Conservation (phyloP, 371 early-diverging fungal species). For the Mucor plumbeus region DNA sequence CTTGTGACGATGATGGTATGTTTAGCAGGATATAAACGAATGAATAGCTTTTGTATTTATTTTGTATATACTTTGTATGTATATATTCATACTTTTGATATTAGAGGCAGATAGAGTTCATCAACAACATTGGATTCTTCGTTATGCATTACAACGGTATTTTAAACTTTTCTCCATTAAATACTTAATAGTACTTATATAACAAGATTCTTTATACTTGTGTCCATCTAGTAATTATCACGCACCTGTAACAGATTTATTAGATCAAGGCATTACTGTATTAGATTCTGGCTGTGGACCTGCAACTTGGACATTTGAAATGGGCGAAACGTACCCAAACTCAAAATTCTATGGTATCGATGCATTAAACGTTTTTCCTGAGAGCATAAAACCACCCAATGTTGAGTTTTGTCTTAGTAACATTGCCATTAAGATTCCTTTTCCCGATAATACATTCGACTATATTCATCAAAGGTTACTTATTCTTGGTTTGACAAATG, state of each 20-base stretch:
- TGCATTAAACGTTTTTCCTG: constrained; percentile 28
- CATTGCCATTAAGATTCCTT: constrained; percentile 28
- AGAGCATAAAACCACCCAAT: constrained; percentile 29
- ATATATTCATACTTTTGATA: too few relatives aligned
- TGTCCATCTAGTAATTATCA: constrained; percentile 25
- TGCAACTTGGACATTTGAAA: constrained; percentile 38
- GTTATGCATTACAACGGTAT: constrained; percentile 31
- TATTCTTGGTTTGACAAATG: constrained; percentile 16
- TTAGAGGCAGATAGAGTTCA: constrained; percentile 30
- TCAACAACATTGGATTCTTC: constrained; percentile 34
- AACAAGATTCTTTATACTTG: not conserved
- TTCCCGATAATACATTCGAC: constrained; percentile 31
- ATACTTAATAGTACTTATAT: too few relatives aligned
- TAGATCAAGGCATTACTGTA: constrained; percentile 26
- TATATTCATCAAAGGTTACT: constrained; percentile 28
- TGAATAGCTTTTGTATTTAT: too few relatives aligned
- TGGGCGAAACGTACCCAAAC: constrained; percentile 48
- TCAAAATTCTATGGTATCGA: constrained; percentile 51
- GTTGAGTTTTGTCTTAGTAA: constrained; percentile 23
- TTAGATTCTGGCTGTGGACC: constrained; percentile 35
- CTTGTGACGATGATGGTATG: constrained; percentile 54
- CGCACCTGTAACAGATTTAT: constrained; percentile 20
- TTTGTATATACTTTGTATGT: too few relatives aligned
- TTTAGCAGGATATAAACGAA: not conserved
- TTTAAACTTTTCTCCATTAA: not conserved